A percentile compares a stretch with the other conserved stretches of the same genome.
These are phyloP conservation scores for Solanum chmielewskii DNA, from an alignment of 257 asterid species.

Conservation along the genomic window DNA sequence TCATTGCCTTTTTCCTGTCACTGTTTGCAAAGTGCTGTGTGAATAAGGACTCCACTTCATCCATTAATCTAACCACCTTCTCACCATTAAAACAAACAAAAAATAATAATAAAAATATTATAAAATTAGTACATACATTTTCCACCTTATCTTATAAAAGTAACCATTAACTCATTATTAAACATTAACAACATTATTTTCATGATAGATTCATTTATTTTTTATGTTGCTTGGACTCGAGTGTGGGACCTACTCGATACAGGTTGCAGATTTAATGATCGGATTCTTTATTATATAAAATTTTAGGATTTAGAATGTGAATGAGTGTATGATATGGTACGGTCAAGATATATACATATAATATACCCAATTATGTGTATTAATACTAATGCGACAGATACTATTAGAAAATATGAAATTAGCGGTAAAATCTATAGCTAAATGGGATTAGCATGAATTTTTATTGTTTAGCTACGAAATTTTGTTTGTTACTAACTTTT, in stretches of 20 bases:
- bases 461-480: no score
- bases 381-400: rapidly evolving
- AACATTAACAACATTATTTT: not conserved
- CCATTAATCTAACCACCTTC: constrained; percentile 89
- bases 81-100: not conserved
- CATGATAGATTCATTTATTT: not conserved
- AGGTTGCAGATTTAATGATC: not conserved
- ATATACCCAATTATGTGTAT: not conserved
- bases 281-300: not conserved
- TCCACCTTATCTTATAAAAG: not conserved
- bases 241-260: not conserved
- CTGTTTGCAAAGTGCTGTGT: constrained; percentile 80
- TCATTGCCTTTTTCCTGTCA: constrained; percentile 93
- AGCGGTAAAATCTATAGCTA: not conserved
- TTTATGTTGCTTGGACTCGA: not conserved
- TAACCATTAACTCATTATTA: not conserved
- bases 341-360: not conserved
- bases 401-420: not conserved
- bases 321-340: not conserved
- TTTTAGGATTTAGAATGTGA: not conserved
- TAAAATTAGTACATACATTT: not conserved
- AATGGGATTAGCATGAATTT: not conserved
- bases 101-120: not conserved
- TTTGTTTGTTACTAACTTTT: no score
- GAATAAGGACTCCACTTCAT: constrained; percentile 96